A percentile compares a stretch with the other conserved stretches of the same genome.
Conservation (phyloP, 2,329 filamentous ascomycete genomes). For the Colletotrichum simmondsii region DNA sequence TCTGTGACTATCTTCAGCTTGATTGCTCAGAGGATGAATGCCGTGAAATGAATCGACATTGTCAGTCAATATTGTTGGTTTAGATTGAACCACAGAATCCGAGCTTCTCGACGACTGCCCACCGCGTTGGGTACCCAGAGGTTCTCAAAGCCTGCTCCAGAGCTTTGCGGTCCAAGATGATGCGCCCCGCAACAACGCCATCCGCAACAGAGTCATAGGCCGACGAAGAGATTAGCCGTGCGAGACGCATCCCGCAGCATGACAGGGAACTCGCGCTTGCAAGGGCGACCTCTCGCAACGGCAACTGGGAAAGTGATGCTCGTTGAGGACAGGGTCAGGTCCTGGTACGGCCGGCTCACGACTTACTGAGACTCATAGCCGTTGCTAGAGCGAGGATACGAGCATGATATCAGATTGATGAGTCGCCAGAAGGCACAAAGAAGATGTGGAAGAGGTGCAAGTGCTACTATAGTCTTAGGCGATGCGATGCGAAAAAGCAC, state of each 20-base stretch:
- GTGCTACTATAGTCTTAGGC: neutral
- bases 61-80: neutral
- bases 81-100: neutral
- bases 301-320: neutral
- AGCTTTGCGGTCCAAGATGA: neutral
- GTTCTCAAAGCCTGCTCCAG: neutral
- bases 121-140: neutral
- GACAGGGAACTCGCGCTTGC: neutral
- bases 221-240: too few relatives aligned
- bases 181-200: neutral
- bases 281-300: too few relatives aligned
- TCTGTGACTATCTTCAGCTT: constrained; percentile 95
- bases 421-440: neutral
- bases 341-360: neutral
- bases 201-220: too few relatives aligned
- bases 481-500: neutral
- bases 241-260: neutral
- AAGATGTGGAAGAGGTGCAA: neutral
- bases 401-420: neutral
- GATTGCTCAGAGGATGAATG: constrained; percentile 86
- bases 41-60: constrained; percentile 40
- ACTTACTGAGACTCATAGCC: neutral
- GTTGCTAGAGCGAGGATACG: neutral
- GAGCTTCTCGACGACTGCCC: neutral
- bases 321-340: neutral